Evolutionary conservation across 179 eudicot genomes (phyloP).

Genomic region (Silene noctiflora): DNA sequence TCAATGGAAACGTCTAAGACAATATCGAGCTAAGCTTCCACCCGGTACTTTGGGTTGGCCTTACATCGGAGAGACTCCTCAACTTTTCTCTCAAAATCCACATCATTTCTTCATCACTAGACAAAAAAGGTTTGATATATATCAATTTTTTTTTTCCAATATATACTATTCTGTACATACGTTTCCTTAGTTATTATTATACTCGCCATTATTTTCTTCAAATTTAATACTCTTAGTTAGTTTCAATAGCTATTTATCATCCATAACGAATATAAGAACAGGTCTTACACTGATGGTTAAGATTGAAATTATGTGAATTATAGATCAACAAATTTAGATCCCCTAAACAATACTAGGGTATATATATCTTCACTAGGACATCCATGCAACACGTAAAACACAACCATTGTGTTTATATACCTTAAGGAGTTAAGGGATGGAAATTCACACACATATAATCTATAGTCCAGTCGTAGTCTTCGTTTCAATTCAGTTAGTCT

Average conservation of each 20-base stretch:
- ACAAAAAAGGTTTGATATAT: conserved; percentile 33
- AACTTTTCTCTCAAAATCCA: conserved; percentile 48
- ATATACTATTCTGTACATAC: background rate
- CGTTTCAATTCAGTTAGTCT: too few species aligned
- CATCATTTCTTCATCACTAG: conserved; percentile 36
- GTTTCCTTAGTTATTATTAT: background rate
- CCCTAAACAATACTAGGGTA: too few species aligned
- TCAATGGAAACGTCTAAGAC: conserved; percentile 11
- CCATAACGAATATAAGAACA: too few species aligned
- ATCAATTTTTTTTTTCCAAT: background rate
- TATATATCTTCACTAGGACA: background rate
- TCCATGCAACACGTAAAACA: background rate
- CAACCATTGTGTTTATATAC: background rate
- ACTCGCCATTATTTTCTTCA: background rate
- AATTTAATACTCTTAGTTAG: too few species aligned
- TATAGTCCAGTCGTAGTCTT: too few species aligned
- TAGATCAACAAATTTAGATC: too few species aligned
- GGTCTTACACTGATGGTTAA: too few species aligned
- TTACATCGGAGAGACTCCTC: conserved; percentile 49
- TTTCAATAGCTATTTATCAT: too few species aligned
- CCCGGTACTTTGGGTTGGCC: conserved; percentile 63
- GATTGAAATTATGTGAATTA: too few species aligned
- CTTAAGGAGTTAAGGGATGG: too few species aligned
- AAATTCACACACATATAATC: too few species aligned
- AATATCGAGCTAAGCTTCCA: conserved; percentile 36